Conservation (phyloP, 495 filamentous ascomycete genomes). For the Podospora pseudoanserina region DNA sequence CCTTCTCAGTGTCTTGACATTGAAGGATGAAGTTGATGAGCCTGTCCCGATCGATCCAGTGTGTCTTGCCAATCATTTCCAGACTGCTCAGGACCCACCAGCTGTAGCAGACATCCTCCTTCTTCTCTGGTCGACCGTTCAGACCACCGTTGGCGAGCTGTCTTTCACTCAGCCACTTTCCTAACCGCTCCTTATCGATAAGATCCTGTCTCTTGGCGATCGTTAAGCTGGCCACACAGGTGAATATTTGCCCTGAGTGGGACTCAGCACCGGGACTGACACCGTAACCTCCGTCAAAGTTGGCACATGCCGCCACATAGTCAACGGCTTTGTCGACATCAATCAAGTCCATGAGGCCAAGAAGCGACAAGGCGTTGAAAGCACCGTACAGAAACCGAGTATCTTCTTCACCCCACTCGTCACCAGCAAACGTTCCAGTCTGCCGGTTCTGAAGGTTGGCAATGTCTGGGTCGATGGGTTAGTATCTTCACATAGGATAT, state of each 20-base stretch:
- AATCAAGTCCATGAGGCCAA: constrained; percentile 65
- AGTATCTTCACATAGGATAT: neutral
- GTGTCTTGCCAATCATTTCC: constrained; percentile 78
- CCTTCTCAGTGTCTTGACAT: constrained; percentile 81
- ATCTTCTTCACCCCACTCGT: constrained; percentile 94
- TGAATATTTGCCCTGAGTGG: constrained; percentile 90
- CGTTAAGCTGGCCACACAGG: constrained; percentile 82
- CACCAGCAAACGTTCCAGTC: constrained; percentile 84
- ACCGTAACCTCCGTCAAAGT: constrained; percentile 92
- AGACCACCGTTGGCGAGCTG: constrained; percentile 83
- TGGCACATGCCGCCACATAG: constrained; percentile 75
- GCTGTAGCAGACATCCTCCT: constrained; percentile 95
- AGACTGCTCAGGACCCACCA: constrained; percentile 95
- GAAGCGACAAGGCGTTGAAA: constrained; percentile 78
- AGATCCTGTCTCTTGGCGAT: constrained; percentile 80
- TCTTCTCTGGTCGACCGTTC: constrained; percentile 92
- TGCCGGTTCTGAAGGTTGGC: constrained; percentile 72
- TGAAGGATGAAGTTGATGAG: constrained; percentile 75
- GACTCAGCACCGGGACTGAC: constrained; percentile 84
- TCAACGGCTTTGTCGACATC: constrained; percentile 74
- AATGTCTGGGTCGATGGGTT: constrained; percentile 59
- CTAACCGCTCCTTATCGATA: constrained; percentile 77
- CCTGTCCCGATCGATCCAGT: constrained; percentile 85
- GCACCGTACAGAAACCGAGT: constrained; percentile 91
- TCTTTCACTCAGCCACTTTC: constrained; percentile 87